Conservation (phyloP, 352 stramenopile species). For the Phytophthora pini region DNA sequence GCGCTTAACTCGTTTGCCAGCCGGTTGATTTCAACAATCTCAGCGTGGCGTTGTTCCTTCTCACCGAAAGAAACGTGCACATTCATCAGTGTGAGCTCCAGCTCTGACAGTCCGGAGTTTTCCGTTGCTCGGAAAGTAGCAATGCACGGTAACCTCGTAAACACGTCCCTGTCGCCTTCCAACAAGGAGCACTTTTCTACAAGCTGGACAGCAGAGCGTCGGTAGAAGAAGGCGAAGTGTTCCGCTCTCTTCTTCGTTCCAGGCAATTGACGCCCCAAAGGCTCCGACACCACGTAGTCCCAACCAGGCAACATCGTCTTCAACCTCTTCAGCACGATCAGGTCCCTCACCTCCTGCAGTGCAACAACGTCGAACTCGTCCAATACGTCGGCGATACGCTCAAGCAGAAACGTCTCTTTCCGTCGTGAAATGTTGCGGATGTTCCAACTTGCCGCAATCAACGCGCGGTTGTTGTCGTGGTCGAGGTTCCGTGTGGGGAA, state of each 20-base stretch:
- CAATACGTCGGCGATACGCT: slow-evolving; percentile 58
- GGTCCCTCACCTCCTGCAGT: slow-evolving; percentile 71
- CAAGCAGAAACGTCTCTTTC: slow-evolving; percentile 43
- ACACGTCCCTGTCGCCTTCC: slow-evolving; percentile 13
- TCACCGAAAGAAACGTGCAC: slow-evolving; percentile 57
- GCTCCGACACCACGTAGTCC: slow-evolving; percentile 61
- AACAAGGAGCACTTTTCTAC: slow-evolving; percentile 37
- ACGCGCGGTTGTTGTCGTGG: slow-evolving; percentile 9
- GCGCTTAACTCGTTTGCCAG: slow-evolving; percentile 29
- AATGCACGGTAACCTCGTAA: slow-evolving; percentile 55
- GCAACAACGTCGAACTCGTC: slow-evolving; percentile 74
- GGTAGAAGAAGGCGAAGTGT: slow-evolving; percentile 67
- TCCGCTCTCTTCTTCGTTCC: slow-evolving; percentile 44
- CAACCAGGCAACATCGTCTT: slow-evolving; percentile 64
- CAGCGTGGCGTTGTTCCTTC: slow-evolving; percentile 30
- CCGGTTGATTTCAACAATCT: slow-evolving; percentile 48
- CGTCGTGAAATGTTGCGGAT: slow-evolving; percentile 72
- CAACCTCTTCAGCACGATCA: slow-evolving; percentile 63
- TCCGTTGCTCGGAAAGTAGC: slow-evolving; percentile 40
- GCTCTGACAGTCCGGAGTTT: slow-evolving; percentile 11
- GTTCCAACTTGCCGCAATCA: slow-evolving; percentile 77
- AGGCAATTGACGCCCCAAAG: slow-evolving; percentile 31
- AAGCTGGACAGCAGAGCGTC: slow-evolving; percentile 34
- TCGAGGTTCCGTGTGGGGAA: slow-evolving; percentile 19
- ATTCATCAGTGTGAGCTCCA: slow-evolving; percentile 59